Conservation (phyloP, 164 flowering plant species). For the Berberis thunbergii region DNA sequence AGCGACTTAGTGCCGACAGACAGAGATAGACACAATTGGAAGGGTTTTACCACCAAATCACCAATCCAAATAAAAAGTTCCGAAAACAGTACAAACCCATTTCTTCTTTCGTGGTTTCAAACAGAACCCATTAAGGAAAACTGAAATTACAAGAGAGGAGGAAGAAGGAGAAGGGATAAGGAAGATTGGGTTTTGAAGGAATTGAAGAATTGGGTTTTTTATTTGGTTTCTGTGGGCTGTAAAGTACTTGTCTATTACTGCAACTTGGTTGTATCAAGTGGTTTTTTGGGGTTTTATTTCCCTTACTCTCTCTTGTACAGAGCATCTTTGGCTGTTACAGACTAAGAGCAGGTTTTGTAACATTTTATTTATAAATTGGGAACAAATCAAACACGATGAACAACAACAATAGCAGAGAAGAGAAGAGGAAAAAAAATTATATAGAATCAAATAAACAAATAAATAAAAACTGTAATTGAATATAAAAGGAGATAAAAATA, state of each 20-base stretch:
- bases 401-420: too few relatives aligned
- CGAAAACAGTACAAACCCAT: neutral
- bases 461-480: too few relatives aligned
- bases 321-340: slow-evolving; percentile 26
- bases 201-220: neutral
- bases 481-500: too few relatives aligned
- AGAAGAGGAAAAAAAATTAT: too few relatives aligned
- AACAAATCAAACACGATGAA: too few relatives aligned
- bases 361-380: too few relatives aligned
- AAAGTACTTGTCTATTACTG: slow-evolving; percentile 48
- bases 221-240: slow-evolving; percentile 30
- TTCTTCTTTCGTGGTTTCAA: neutral
- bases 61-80: neutral
- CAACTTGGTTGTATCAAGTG: slow-evolving; percentile 20
- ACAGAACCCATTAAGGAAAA: neutral
- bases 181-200: too few relatives aligned
- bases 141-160: too few relatives aligned
- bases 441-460: too few relatives aligned
- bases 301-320: slow-evolving; percentile 14
- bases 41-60: neutral
- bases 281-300: neutral
- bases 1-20: slow-evolving; percentile 52
- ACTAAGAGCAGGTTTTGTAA: too few relatives aligned
- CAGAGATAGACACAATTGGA: slow-evolving; percentile 1
- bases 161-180: neutral